Conservation (phyloP, 2,329 filamentous ascomycete species). For the Lachnellula cervina region DNA sequence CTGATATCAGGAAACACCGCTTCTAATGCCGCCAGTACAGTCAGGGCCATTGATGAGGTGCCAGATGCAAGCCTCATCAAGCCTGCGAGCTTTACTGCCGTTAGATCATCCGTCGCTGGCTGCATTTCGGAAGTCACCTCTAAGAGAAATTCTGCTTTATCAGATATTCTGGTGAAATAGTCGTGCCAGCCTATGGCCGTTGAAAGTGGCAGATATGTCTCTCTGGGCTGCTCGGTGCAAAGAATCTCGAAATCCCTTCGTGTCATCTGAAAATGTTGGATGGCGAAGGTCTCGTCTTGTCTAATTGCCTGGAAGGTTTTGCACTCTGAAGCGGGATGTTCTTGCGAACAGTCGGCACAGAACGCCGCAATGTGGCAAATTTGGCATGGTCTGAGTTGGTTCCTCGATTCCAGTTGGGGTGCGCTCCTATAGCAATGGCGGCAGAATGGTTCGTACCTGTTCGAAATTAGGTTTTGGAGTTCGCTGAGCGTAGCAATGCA, state of each 20-base stretch:
- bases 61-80: slow-evolving; percentile 7
- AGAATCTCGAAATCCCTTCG: slow-evolving; percentile 1
- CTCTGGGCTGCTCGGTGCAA: slow-evolving; percentile 9
- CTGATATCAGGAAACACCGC: slow-evolving; percentile 4
- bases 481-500: not conserved
- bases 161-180: slow-evolving; percentile 17
- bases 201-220: slow-evolving; percentile 12
- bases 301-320: slow-evolving; percentile 1
- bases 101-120: not conserved
- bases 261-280: slow-evolving; percentile 7
- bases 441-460: slow-evolving; percentile 18
- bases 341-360: slow-evolving; percentile 8
- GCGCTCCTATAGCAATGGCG: slow-evolving; percentile 11
- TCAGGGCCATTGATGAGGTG: slow-evolving; percentile 13
- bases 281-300: slow-evolving; percentile 9
- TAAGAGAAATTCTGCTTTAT: slow-evolving; percentile 1
- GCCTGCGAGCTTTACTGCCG: not conserved
- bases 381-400: slow-evolving; percentile 8
- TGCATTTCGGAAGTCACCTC: not conserved
- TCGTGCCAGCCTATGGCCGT: slow-evolving; percentile 13
- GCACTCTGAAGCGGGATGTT: slow-evolving; percentile 6
- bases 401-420: slow-evolving; percentile 5
- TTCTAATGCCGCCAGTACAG: slow-evolving; percentile 18
- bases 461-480: not conserved
- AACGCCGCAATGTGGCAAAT: slow-evolving; percentile 9